Percentiles rank a stretch among this genome's conserved stretches.
phyloP scores from a whole-genome alignment of 1,139 yeast genomes.

The Blastobotrys buckinghamii region DNA sequence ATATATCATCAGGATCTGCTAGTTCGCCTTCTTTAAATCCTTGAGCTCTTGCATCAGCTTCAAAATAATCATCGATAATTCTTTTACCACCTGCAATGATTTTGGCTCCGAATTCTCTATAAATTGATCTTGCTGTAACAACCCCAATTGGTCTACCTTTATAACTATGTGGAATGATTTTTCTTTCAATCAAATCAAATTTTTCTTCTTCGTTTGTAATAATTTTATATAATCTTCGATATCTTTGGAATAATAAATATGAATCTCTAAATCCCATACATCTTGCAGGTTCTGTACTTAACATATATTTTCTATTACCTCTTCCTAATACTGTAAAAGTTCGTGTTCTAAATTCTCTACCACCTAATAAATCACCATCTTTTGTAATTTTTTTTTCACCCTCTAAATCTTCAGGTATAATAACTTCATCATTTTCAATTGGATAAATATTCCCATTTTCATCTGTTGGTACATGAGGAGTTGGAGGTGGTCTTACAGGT shows the following conservation, averaged over 20 bases:
- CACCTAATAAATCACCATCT: constrained; percentile 65
- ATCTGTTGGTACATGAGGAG: constrained; percentile 32
- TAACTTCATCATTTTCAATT: constrained; percentile 73
- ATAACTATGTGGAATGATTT: constrained; percentile 81
- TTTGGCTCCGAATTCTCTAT: constrained; percentile 87
- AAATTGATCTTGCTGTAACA: constrained; percentile 86
- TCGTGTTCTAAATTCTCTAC: constrained; percentile 73
- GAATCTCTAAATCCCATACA: constrained; percentile 94
- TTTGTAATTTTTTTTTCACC: constrained; percentile 72
- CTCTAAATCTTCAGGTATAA: constrained; percentile 70
- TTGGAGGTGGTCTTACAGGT: constrained; percentile 1
- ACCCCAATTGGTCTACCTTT: constrained; percentile 85
- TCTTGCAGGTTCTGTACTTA: constrained; percentile 94
- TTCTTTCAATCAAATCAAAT: constrained; percentile 73
- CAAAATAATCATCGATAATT: constrained; percentile 87
- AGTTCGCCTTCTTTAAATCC: constrained; percentile 68
- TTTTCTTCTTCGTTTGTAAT: constrained; percentile 75
- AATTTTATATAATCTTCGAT: constrained; percentile 63
- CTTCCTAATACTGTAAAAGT: constrained; percentile 72
- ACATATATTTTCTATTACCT: constrained; percentile 75
- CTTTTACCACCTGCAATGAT: constrained; percentile 75
- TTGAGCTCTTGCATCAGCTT: constrained; percentile 52
- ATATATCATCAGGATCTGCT: constrained; percentile 69
- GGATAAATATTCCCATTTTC: constrained; percentile 44
- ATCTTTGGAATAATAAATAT: constrained; percentile 83